Evolutionary conservation across 495 filamentous ascomycete species (phyloP).

Genomic region (Penicillium soppii): DNA sequence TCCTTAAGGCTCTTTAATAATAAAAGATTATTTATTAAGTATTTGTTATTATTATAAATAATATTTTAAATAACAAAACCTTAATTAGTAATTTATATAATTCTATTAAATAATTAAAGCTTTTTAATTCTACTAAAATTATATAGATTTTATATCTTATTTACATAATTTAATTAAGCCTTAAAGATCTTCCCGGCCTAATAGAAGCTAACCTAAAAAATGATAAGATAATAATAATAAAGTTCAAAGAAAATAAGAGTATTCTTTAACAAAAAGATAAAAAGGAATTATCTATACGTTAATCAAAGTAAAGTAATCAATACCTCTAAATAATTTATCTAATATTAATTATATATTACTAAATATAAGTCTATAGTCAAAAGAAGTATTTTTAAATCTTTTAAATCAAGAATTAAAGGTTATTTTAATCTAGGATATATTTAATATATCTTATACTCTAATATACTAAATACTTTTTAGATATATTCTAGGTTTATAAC

Average conservation of each 20-base stretch:
- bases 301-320: no score
- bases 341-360: no score
- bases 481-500: no score
- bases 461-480: no score
- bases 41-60: slow-evolving; percentile 5
- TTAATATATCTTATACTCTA: no score
- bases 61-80: slow-evolving; percentile 13
- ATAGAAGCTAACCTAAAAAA: background rate
- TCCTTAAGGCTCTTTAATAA: background rate
- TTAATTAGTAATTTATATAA: slow-evolving; percentile 2
- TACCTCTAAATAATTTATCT: no score
- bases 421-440: no score
- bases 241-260: background rate
- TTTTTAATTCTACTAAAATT: slow-evolving; percentile 7
- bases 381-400: no score
- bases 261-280: background rate
- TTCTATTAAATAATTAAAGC: slow-evolving; percentile 3
- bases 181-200: slow-evolving; percentile 14
- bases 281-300: background rate
- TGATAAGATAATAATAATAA: background rate
- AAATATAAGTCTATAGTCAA: no score
- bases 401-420: no score
- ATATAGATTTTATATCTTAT: slow-evolving; percentile 9
- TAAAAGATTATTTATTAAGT: background rate
- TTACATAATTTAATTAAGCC: slow-evolving; percentile 12